phyloP scores from a whole-genome alignment of 2,329 filamentous ascomycete species.

The Xylariaceae sp. region DNA sequence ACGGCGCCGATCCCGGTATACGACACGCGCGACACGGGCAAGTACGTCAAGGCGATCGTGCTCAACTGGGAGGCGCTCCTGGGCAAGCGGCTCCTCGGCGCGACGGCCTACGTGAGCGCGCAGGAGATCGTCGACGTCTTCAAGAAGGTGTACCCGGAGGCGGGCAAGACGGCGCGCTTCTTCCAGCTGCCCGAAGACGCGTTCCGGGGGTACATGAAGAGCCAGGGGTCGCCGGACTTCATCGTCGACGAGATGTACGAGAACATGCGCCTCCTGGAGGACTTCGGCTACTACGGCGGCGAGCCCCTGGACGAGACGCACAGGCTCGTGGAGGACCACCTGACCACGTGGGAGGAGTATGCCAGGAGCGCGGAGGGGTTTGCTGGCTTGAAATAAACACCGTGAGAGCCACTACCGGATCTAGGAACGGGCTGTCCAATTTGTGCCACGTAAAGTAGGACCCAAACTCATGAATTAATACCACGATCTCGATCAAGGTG shows the following conservation, averaged over 20 bases:
- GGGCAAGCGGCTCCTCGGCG: slow-evolving; percentile 47
- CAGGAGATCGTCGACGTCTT: slow-evolving; percentile 45
- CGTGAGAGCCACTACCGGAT: neutral
- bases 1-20: slow-evolving; percentile 40
- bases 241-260: slow-evolving; percentile 54
- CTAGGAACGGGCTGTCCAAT: neutral
- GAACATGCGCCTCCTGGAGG: slow-evolving; percentile 55
- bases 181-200: slow-evolving; percentile 42
- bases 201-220: slow-evolving; percentile 44
- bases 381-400: slow-evolving; percentile 40
- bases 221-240: slow-evolving; percentile 42
- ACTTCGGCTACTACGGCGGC: slow-evolving; percentile 57
- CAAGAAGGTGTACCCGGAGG: slow-evolving; percentile 41
- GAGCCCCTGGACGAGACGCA: slow-evolving; percentile 44
- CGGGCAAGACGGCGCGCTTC: slow-evolving; percentile 42
- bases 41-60: slow-evolving; percentile 43
- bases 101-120: slow-evolving; percentile 46
- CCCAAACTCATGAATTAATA: neutral
- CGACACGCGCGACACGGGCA: slow-evolving; percentile 42
- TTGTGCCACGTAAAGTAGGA: neutral
- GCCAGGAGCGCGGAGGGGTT: slow-evolving; percentile 39
- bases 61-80: slow-evolving; percentile 41
- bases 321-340: slow-evolving; percentile 40
- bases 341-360: slow-evolving; percentile 47
- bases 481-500: neutral